These are phyloP conservation scores for Fusarium mundagurra DNA, from an alignment of 2,329 filamentous ascomycete genomes.

Conservation along the genomic window DNA sequence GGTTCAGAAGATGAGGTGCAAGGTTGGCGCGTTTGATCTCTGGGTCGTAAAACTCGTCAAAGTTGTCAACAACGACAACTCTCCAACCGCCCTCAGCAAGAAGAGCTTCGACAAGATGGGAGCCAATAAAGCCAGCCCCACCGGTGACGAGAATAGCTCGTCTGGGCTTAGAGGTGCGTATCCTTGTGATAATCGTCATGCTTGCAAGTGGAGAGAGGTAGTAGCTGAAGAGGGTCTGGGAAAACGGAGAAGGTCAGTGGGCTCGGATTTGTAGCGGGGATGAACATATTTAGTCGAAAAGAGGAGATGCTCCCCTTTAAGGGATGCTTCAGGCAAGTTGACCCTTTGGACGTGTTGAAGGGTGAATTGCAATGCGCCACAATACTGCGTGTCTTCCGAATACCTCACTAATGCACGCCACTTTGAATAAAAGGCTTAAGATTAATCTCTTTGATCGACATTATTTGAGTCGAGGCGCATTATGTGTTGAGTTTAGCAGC, in stretches of 20 bases:
- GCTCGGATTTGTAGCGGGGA: neutral
- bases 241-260: neutral
- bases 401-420: neutral
- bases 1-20: neutral
- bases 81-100: slow-evolving; percentile 9
- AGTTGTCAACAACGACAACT: slow-evolving; percentile 11
- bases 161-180: neutral
- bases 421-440: neutral
- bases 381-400: neutral
- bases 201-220: neutral
- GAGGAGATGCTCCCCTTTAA: neutral
- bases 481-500: too few relatives aligned
- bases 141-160: slow-evolving; percentile 7
- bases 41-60: slow-evolving; percentile 10
- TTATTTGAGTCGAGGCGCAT: neutral
- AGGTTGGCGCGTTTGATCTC: slow-evolving; percentile 16
- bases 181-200: slow-evolving; percentile 13
- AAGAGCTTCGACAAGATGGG: slow-evolving; percentile 12
- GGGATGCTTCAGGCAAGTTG: neutral
- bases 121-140: slow-evolving; percentile 16
- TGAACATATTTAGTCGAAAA: neutral
- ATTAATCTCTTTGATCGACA: neutral
- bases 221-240: neutral
- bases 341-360: neutral
- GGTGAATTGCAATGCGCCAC: neutral